Evolutionary conservation across 2,329 filamentous ascomycete species (phyloP), one percentile per base, ranked within the genome.

Genomic region (Diplodia sapinea): DNA sequence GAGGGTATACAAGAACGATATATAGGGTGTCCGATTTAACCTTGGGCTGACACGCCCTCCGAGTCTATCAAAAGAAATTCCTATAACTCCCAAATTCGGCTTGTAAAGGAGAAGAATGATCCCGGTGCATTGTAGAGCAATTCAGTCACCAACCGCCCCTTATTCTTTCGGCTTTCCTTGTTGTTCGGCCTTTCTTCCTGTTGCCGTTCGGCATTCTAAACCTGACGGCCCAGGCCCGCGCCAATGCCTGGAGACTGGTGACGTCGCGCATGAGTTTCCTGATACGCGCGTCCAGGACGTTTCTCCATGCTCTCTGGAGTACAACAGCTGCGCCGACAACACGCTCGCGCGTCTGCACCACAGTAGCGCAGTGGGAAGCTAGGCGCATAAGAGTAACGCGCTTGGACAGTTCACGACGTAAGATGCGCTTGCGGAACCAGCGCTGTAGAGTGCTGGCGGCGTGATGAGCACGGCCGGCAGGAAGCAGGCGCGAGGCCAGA

Each of bases 401-500:
- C 49, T 74, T 73, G 7, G 73, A 70, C 1, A 76, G 71, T 12
- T 70, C 71, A 20, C 73, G 70, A 33, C 79, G 75, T 12, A 73
- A 67, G n/a, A 77, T 66, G 65, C 71, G 71, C 5, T 68, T 55
- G 20, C 86, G 82, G 78, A 83, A 88, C 7, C 80, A 79, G 17
- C 78, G 77, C 72, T 89, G 87, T 17, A 89, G 81, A 0, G 79
- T 78, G 2, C 78, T 73, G 0, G 86, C 86, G 2, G 87, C 87
- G 52, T 83, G 81, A 68, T 81, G 78, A 13, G 77, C 77, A 67
- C 80, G 80, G 1, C 82, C 82, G 6, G 86, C 79, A 0, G 83
- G 82, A 3, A 89, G 78, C 1, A 89, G 77, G 50, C 87, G 82
- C 4, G 85, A 87, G 51, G 86, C 86, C 6, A 89, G 81, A 73